Percentiles rank a stretch among this genome's conserved stretches.
phyloP scores from a whole-genome alignment of 495 filamentous ascomycete genomes.

The Neurospora cerealis region DNA sequence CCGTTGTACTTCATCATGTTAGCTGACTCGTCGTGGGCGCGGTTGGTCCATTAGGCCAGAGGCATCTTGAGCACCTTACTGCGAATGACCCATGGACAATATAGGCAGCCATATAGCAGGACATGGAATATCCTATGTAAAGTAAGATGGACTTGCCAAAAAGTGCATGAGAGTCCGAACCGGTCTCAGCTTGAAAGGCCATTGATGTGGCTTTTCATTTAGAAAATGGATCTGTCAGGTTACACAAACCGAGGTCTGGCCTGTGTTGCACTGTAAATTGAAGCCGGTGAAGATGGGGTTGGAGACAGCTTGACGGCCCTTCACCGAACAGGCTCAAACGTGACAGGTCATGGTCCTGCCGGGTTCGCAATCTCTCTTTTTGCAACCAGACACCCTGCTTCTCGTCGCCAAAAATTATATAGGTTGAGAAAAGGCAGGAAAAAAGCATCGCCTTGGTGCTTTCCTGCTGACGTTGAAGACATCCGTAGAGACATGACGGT shows the following conservation, averaged over 20 bases:
- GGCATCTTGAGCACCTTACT: not conserved
- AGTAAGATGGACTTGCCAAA: not conserved
- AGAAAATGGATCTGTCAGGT: not conserved
- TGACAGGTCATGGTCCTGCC: not conserved
- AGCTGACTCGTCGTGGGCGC: not conserved
- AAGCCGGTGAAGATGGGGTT: not conserved
- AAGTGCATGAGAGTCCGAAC: not conserved
- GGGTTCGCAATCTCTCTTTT: not conserved
- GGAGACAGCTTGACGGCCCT: not conserved
- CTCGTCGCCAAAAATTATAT: not conserved
- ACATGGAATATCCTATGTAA: not conserved
- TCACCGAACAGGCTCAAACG: not conserved
- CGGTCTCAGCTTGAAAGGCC: not conserved
- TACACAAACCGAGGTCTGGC: not conserved
- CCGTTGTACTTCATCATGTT: not conserved
- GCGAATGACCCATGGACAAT: not conserved
- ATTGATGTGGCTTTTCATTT: not conserved
- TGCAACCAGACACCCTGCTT: not conserved
- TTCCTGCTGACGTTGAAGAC: not conserved
- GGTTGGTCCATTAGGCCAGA: not conserved
- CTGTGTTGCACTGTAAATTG: not conserved
- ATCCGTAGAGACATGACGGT: not conserved
- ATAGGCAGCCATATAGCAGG: not conserved
- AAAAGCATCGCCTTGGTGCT: not conserved
- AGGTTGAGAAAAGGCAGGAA: not conserved